These are phyloP conservation scores for Marasmius fiardii DNA, from an alignment of 1,284 basidiomycete genomes.

Conservation along the genomic window DNA sequence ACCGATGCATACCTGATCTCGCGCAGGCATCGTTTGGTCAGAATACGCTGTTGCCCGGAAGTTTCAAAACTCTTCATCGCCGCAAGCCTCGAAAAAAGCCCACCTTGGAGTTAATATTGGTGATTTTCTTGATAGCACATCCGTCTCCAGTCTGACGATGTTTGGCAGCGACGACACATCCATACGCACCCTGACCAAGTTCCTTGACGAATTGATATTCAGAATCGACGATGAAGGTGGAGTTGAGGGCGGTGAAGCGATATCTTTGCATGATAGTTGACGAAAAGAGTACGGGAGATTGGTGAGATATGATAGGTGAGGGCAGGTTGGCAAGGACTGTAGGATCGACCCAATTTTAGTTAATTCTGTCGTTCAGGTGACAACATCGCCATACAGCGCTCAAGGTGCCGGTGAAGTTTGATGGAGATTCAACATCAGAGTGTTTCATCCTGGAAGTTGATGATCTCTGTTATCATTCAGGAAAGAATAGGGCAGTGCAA, in stretches of 20 bases:
- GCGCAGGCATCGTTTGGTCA: slow-evolving; percentile 91
- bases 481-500: no score
- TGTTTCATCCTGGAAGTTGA: no score
- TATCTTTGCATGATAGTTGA: slow-evolving; percentile 51
- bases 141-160: slow-evolving; percentile 85
- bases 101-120: slow-evolving; percentile 95
- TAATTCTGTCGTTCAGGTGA: background rate
- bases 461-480: no score
- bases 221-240: slow-evolving; percentile 83
- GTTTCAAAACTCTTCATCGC: background rate
- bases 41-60: slow-evolving; percentile 68
- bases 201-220: slow-evolving; percentile 95
- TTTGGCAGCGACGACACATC: slow-evolving; percentile 85
- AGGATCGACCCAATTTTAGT: background rate
- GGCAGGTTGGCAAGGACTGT: slow-evolving; percentile 12
- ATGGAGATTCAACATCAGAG: no score
- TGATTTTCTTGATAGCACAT: slow-evolving; percentile 96
- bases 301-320: slow-evolving; percentile 10
- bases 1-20: slow-evolving; percentile 75
- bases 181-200: slow-evolving; percentile 92
- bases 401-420: no score
- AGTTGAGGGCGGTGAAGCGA: slow-evolving; percentile 77
- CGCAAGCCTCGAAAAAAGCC: slow-evolving; percentile 12
- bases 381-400: slow-evolving; percentile 9
- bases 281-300: background rate